A percentile compares a stretch with the other conserved stretches of the same genome.
phyloP scores from a whole-genome alignment of 192 early-diverging fungal species.

The Entomortierella parvispora region DNA sequence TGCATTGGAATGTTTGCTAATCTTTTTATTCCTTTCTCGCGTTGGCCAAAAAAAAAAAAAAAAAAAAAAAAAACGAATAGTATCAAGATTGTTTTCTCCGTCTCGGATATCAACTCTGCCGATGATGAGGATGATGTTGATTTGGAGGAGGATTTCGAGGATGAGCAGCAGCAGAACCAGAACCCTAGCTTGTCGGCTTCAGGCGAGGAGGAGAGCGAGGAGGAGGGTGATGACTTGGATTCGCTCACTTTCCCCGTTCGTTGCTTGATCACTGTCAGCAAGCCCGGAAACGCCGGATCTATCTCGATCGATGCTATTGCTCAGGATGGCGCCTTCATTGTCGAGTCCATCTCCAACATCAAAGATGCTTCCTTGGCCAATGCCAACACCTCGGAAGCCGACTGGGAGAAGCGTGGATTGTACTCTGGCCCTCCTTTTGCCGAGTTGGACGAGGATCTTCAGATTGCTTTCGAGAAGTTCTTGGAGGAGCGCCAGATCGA shows the following conservation, averaged over 20 bases:
- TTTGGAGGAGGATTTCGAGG: constrained; percentile 63
- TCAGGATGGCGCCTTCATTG: constrained; percentile 86
- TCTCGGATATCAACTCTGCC: constrained; percentile 85
- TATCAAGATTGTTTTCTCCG: constrained; percentile 88
- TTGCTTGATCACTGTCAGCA: constrained; percentile 79
- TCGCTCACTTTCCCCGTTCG: constrained; percentile 72
- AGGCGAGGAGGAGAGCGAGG: constrained; percentile 58
- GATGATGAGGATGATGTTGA: constrained; percentile 74
- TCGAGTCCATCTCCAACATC: constrained; percentile 83
- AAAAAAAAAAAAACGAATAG: constrained; percentile 35
- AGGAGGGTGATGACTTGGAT: constrained; percentile 74
- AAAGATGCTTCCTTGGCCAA: constrained; percentile 70
- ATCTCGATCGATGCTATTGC: constrained; percentile 83
- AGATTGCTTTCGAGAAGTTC: constrained; percentile 76
- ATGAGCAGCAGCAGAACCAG: constrained; percentile 37
- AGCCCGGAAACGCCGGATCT: constrained; percentile 72
- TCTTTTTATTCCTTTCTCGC: not conserved
- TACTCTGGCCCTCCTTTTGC: constrained; percentile 94
- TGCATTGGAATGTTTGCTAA: not conserved
- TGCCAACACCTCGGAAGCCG: constrained; percentile 77
- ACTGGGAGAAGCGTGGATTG: constrained; percentile 87
- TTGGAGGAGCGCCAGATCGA: constrained; percentile 92
- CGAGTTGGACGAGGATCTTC: constrained; percentile 86
- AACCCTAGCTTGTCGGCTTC: constrained; percentile 52
- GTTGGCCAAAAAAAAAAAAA: not conserved